A percentile compares a stretch with the other conserved stretches of the same genome.
Evolutionary conservation across 768 basidiomycete species (phyloP).

Genomic region (Sistotremastrum niveocremeum): DNA sequence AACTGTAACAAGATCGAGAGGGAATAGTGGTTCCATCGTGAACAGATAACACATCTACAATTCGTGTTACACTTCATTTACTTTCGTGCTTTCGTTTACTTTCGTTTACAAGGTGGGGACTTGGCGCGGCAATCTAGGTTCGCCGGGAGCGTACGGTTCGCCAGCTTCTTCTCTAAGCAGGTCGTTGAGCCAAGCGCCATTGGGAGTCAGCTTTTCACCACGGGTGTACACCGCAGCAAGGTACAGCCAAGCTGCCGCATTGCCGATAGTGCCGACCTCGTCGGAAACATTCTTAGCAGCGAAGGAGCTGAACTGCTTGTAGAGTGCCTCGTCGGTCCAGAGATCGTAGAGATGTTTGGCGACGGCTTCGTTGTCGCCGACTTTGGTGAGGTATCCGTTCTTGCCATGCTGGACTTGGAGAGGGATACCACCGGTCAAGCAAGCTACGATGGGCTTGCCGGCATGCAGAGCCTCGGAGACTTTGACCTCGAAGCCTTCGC

Average conservation of each 20-base stretch:
- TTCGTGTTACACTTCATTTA: constrained; percentile 8
- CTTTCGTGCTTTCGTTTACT: constrained; percentile 6
- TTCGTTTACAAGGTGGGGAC: constrained; percentile 44
- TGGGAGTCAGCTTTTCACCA: constrained; percentile 64
- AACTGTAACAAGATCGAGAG: constrained; percentile 1
- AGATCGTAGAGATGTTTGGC: constrained; percentile 67
- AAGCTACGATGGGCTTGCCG: constrained; percentile 76
- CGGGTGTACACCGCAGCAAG: constrained; percentile 71
- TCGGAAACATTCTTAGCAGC: constrained; percentile 70
- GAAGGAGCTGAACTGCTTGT: constrained; percentile 34
- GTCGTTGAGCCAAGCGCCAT: constrained; percentile 79
- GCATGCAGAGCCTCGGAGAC: constrained; percentile 91
- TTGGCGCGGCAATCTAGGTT: constrained; percentile 59
- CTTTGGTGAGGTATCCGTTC: constrained; percentile 73
- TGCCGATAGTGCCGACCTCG: constrained; percentile 76
- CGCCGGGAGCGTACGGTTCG: constrained; percentile 49
- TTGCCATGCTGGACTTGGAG: constrained; percentile 81
- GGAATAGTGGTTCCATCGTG: neutral
- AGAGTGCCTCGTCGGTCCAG: constrained; percentile 59
- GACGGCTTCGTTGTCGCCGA: constrained; percentile 63
- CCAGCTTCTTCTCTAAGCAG: constrained; percentile 63
- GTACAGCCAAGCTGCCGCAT: constrained; percentile 51
- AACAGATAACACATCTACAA: constrained; percentile 5
- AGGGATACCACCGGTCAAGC: constrained; percentile 83
- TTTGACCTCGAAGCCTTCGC: constrained; percentile 97